Percentiles rank a stretch among this genome's conserved stretches.
Conservation (phyloP, 352 stramenopile species). For the Albugo candida region DNA sequence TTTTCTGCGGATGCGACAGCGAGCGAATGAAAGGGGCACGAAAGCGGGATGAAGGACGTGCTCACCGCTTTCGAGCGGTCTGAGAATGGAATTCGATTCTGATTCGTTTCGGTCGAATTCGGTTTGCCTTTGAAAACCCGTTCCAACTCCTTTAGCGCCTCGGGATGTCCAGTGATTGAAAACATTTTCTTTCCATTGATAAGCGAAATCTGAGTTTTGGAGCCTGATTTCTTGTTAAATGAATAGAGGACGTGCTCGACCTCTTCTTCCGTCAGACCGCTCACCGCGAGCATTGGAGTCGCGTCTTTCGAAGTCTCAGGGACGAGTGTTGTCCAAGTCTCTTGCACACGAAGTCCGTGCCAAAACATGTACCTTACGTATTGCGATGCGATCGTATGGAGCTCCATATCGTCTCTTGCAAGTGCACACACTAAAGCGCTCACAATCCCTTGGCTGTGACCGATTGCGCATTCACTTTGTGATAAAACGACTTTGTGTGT, state of each 20-base stretch:
- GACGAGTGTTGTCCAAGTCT: conserved; percentile 16
- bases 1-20: conserved; percentile 21
- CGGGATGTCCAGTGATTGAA: conserved; percentile 46
- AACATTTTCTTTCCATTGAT: conserved; percentile 38
- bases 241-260: conserved; percentile 18
- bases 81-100: conserved; percentile 64
- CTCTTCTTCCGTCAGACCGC: conserved; percentile 27
- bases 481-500: conserved; percentile 37
- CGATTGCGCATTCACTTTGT: conserved; percentile 20
- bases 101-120: conserved; percentile 28
- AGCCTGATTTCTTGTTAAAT: not conserved
- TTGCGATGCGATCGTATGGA: conserved; percentile 19
- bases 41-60: conserved; percentile 36
- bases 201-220: conserved; percentile 45
- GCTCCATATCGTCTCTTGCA: conserved; percentile 28
- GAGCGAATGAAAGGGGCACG: conserved; percentile 57
- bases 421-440: conserved; percentile 42
- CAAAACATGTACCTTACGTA: conserved; percentile 68
- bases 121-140: conserved; percentile 24
- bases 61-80: conserved; percentile 46
- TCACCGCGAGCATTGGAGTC: conserved; percentile 54
- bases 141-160: conserved; percentile 31
- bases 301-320: conserved; percentile 8
- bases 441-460: conserved; percentile 68
- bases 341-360: conserved; percentile 54